Evolutionary conservation across 345 rosid species (phyloP), one percentile per base, ranked within the genome.

Genomic region (Aethionema arabicum): DNA sequence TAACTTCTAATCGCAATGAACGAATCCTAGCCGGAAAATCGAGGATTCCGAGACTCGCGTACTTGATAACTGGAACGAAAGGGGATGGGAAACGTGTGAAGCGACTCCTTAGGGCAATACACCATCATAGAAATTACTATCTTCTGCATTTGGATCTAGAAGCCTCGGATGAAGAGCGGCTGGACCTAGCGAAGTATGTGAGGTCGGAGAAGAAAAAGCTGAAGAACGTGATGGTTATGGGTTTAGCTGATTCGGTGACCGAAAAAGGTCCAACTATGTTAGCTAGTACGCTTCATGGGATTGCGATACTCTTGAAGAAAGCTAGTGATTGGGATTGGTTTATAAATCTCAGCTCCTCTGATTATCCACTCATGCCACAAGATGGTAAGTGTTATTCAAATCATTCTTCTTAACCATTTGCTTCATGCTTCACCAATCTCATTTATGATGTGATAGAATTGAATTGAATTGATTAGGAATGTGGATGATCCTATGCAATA

Each of bases 301-400:
- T 80, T 50, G 85, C 96, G 8, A 74, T 92, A 55, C 57, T 93
- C 78, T 62, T 93, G 85, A 93, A 77, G 78, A 57, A 68, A 65
- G 81, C 86, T n/a, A 52, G 48, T 32, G 93, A 87, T 67, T 93
- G 97, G 96, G 91, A 93, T 61, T 93, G 96, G 99, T 89, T 93
- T 61, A 67, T 89, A 40, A 93, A 93, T 78, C 79, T 93, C 5
- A 81, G 95, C 31, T 79, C 98, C 1, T 78, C 85, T 47, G 90
- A 85, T 79, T 87, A 87, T 78, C 95, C 98, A 51, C 91, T 92
- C 37, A 80, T 85, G 83, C 74, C 96, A 58, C 96, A 85, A 77
- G 96, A 89, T 68, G 97, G 98, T 92, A 80, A 11, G 0, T 27
- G 51, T 14, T 38, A 30, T 8, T 70, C 64, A 21, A 21, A 21